Conservation (phyloP, 305 asterid genomes). For the Petunia hybrid region DNA sequence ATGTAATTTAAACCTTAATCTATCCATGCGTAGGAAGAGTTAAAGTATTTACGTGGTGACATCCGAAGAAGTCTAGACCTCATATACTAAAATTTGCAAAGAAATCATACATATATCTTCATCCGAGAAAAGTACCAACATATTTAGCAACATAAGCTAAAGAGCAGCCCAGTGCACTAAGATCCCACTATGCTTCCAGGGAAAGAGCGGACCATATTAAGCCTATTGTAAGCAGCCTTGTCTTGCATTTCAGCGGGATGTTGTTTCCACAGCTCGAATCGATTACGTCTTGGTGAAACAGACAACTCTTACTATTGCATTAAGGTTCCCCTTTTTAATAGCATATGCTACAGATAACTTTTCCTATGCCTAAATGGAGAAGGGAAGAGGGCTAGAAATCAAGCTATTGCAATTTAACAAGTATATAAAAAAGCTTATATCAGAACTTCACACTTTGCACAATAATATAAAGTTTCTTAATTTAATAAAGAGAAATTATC, state of each 20-base stretch:
- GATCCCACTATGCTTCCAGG: neutral
- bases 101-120: neutral
- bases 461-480: slow-evolving; percentile 19
- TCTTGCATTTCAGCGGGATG: neutral
- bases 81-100: neutral
- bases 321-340: neutral
- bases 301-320: slow-evolving; percentile 17
- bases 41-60: slow-evolving; percentile 13
- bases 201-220: slow-evolving; percentile 6
- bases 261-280: slow-evolving; percentile 19
- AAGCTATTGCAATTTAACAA: neutral
- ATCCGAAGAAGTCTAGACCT: neutral
- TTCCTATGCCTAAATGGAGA: neutral
- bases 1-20: slow-evolving; percentile 23
- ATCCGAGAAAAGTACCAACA: neutral
- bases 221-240: slow-evolving; percentile 13
- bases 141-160: slow-evolving; percentile 25
- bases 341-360: slow-evolving; percentile 4
- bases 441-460: slow-evolving; percentile 18
- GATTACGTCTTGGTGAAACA: slow-evolving; percentile 18
- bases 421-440: slow-evolving; percentile 20
- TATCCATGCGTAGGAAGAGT: slow-evolving; percentile 14
- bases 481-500: slow-evolving; percentile 22
- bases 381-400: neutral
- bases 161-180: neutral